Percentiles rank a stretch among this genome's conserved stretches.
These are phyloP conservation scores for Chamaecyparis obtusa DNA, from an alignment of 75 land plant genomes.

Conservation along the genomic window DNA sequence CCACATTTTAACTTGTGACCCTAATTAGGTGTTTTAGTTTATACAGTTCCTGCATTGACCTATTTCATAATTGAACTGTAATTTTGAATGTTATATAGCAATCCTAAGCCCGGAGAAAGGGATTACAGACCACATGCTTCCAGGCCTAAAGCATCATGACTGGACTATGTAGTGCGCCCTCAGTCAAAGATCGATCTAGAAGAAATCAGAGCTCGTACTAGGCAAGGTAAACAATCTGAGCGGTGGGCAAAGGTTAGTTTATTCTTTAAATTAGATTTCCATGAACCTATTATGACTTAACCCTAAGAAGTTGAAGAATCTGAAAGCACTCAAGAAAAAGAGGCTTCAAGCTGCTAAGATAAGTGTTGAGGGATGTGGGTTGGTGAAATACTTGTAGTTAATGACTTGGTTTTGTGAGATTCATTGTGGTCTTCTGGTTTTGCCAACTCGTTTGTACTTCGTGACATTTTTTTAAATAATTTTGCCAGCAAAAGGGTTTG, in stretches of 20 bases:
- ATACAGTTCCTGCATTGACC: too few species aligned
- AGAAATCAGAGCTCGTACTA: conserved; percentile 64
- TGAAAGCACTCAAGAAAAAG: conserved; percentile 89
- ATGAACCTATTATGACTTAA: conserved; percentile 70
- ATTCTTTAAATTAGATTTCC: conserved; percentile 30
- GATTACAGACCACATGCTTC: conserved; percentile 63
- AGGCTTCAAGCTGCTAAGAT: conserved; percentile 85
- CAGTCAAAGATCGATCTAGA: conserved; percentile 89
- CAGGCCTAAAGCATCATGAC: conserved; percentile 82
- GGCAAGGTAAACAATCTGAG: conserved; percentile 63
- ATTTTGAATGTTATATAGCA: conserved; percentile 5
- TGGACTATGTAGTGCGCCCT: conserved; percentile 90
- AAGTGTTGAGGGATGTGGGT: conserved; percentile 95
- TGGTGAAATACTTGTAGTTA: conserved; percentile 68
- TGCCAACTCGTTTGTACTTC: neutral
- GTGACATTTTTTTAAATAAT: neutral
- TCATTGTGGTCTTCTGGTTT: too few species aligned
- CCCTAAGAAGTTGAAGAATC: conserved; percentile 89
- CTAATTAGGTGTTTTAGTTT: too few species aligned
- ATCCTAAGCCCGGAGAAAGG: conserved; percentile 58
- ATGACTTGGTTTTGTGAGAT: neutral
- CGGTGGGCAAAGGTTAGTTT: conserved; percentile 19
- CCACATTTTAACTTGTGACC: too few species aligned
- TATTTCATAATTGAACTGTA: neutral
- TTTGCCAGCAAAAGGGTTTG: neutral